Conservation (phyloP, 1,284 basidiomycete genomes). For the Boletus sp. region DNA sequence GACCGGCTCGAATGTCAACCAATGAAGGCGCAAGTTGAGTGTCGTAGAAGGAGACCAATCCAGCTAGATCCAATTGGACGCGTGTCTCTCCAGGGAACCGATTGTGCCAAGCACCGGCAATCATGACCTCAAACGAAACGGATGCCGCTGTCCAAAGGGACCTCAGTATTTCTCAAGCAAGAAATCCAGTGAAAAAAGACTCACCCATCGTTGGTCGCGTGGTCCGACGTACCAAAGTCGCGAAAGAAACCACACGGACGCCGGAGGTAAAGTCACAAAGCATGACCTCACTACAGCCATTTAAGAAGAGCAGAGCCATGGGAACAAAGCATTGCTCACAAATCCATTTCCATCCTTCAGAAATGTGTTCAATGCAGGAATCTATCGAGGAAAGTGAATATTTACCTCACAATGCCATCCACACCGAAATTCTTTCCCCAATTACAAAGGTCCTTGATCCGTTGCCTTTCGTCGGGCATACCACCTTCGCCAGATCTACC, state of each 20-base stretch:
- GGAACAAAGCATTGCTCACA: no score
- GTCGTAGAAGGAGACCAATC: conserved; percentile 39
- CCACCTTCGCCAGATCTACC: conserved; percentile 23
- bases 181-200: not conserved
- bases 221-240: conserved; percentile 15
- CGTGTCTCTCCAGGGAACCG: conserved; percentile 38
- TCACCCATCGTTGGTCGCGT: not conserved
- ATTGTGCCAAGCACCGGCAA: conserved; percentile 37
- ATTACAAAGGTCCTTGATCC: conserved; percentile 21
- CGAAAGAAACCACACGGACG: conserved; percentile 34
- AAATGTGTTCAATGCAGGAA: conserved; percentile 14
- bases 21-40: conserved; percentile 32
- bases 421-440: conserved; percentile 27
- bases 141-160: not conserved
- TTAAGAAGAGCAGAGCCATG: no score
- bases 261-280: no score
- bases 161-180: not conserved
- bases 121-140: conserved; percentile 14
- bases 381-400: not conserved
- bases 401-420: conserved; percentile 41
- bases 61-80: conserved; percentile 31
- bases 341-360: no score
- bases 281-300: no score
- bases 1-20: conserved; percentile 22
- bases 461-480: conserved; percentile 26